A percentile compares a stretch with the other conserved stretches of the same genome.
Evolutionary conservation across 305 asterid species (phyloP).

Genomic region (Fraxinus baroniana): DNA sequence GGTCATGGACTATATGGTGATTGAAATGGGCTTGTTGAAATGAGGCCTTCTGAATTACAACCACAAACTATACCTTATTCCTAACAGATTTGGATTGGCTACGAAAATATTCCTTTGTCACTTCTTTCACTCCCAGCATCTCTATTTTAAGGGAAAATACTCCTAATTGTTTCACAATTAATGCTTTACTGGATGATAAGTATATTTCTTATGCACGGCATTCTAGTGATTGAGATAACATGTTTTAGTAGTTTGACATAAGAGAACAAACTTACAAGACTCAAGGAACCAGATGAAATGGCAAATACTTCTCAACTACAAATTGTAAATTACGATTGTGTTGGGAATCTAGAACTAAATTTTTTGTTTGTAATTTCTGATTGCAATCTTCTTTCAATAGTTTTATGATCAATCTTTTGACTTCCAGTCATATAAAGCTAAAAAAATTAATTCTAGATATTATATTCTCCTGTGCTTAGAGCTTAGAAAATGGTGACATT

Average conservation of each 20-base stretch:
- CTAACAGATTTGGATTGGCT: background rate
- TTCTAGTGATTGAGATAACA: background rate
- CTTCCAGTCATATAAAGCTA: background rate
- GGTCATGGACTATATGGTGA: background rate
- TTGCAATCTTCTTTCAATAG: background rate
- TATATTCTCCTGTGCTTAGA: background rate
- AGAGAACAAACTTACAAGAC: background rate
- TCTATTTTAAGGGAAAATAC: background rate
- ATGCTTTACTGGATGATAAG: background rate
- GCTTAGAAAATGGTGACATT: background rate
- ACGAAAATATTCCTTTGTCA: background rate
- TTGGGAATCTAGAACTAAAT: background rate
- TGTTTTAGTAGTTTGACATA: background rate
- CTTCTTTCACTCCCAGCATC: background rate
- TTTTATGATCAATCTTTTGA: background rate
- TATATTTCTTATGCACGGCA: background rate
- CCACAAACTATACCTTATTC: background rate
- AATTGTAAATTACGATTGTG: background rate
- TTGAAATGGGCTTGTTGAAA: background rate
- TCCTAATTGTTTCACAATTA: background rate
- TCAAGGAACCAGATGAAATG: background rate
- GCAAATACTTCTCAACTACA: background rate
- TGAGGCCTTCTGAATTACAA: background rate
- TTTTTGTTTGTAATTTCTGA: background rate
- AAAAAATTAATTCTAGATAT: background rate